Base-by-base conservation (phyloP, 257 asterid genomes). In the Capsicum baccatum region DNA sequence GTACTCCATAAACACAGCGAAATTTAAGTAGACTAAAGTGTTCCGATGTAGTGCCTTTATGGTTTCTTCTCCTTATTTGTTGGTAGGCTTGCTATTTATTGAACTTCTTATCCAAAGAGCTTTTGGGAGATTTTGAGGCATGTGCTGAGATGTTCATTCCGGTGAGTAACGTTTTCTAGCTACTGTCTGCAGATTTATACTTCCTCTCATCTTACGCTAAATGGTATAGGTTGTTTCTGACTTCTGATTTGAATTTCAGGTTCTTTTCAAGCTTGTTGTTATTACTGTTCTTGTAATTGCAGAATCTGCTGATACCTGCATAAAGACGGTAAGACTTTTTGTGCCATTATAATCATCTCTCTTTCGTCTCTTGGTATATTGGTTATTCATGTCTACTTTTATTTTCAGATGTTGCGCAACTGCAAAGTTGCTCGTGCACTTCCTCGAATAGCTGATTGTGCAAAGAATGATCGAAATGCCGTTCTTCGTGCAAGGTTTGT, bases 211-310 rank as follows among this genome's bases (percentile, higher is more conserved):
- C 82, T 54, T 17, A 59, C 37, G 87, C 59, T 83, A 78, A 48
- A 66, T 74, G 83, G n/a, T 79, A 39, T 74, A 35, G 85, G 57
- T 87, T 82, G 80, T 84, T 84, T 88, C 93, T 90, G 90, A 89
- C 90, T 26, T 74, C 44, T 85, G 50, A 52, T 89, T 82, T 88
- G 87, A 80, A 82, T 81, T 83, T 85, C 94, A 97, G 99, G 98
- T 93, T 81, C 98, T 97, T 87, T 97, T 97, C 98, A 97, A 97
- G 98, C 99, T 97, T 90, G 98, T 97, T 79, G 99, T 97, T 89
- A 97, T 97, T 88, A 95, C 99, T 63, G 99, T 97, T 86, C 98
- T 97, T 85, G 98, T 97, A 83, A 97, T 97, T 89, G 98, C 98
- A 90, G 99, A 97, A 88, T 97, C 99, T 37, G 97, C 99, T 0